Evolutionary conservation across 768 basidiomycete genomes (phyloP), one percentile per base, ranked within the genome.

Genomic region (Rhodotorula diobovata): DNA sequence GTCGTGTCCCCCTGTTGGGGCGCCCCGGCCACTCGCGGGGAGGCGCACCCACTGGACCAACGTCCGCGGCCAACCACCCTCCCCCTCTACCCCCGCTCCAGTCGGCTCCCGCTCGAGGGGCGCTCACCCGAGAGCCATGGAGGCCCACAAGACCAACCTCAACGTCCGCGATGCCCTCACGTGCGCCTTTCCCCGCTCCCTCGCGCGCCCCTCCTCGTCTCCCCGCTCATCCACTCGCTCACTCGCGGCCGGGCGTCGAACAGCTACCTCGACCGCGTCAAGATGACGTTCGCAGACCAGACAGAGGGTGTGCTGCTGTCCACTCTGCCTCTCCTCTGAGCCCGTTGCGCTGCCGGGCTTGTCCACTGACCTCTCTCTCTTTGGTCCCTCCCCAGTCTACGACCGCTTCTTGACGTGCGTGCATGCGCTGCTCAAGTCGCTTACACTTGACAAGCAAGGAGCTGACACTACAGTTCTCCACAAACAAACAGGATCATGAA

Each of bases 401-500:
- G 71, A 75, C 34, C 70, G 66, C 61, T 75, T 75, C 74, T 39
- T 75, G 25, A 72, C 72, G 70, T 71, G 70, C 48, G 66, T 63
- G 28, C 39, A 35, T 18, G 10, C 18, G 1, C 20, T 5, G 30
- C 32, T 20, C 9, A 86, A 89, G 74, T 93, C 93, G 79, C 81
- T 94, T 81, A 37, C 23, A 59, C 45, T 35, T 35, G 45, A 25
- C 46, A 32, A 35, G 8, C 32, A 28, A 11, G 10, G 30, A 53
- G 18, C 43, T 34, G 55, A 28, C 34, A 20, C 34, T 51, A 16
- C 16, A 1, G 20, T 46, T 8, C 92, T 35, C 12, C 21, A 5
- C 35, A 6, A 10, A 7, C 35, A 21, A 48, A 53, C 66, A 71
- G 95, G 80, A 94, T 96, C 79, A 96, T 96, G 96, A 97, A 97